A percentile compares a stretch with the other conserved stretches of the same genome.
These are phyloP conservation scores for Alnus glutinosa DNA, from an alignment of 306 rosid genomes.

Conservation along the genomic window DNA sequence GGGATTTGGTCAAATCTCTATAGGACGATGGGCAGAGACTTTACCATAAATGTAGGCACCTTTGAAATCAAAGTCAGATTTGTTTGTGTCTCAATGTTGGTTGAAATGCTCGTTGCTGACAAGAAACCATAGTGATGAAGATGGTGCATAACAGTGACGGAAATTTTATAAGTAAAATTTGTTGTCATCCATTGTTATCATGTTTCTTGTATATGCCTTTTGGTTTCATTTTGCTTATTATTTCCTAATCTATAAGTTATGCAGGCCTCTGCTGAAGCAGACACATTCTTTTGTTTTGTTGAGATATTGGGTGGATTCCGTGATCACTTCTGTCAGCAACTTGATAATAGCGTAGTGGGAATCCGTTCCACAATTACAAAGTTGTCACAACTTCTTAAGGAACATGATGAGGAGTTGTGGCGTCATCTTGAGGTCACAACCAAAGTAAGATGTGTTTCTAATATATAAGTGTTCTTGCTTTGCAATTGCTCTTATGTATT, in stretches of 20 bases:
- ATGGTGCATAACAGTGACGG: conserved; percentile 9
- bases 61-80: not conserved
- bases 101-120: not conserved
- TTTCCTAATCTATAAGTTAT: conserved; percentile 36
- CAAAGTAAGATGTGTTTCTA: conserved; percentile 59
- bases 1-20: not conserved
- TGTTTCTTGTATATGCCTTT: not conserved
- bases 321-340: conserved; percentile 97
- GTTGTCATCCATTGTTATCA: not conserved
- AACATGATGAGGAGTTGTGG: conserved; percentile 98
- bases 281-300: conserved; percentile 96
- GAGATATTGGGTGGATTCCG: conserved; percentile 95
- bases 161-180: conserved; percentile 10
- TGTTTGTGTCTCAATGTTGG: not conserved
- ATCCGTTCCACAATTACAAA: conserved; percentile 91
- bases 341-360: conserved; percentile 97
- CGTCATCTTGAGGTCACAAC: conserved; percentile 98
- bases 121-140: not conserved
- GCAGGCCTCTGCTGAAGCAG: conserved; percentile 94
- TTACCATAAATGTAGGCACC: not conserved
- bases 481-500: not conserved
- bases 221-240: conserved; percentile 33
- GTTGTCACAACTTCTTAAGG: conserved; percentile 86
- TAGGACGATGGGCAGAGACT: not conserved
- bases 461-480: conserved; percentile 2